Base-by-base conservation (phyloP, 1,284 basidiomycete genomes). In the Moesziomyces parantarcticus region DNA sequence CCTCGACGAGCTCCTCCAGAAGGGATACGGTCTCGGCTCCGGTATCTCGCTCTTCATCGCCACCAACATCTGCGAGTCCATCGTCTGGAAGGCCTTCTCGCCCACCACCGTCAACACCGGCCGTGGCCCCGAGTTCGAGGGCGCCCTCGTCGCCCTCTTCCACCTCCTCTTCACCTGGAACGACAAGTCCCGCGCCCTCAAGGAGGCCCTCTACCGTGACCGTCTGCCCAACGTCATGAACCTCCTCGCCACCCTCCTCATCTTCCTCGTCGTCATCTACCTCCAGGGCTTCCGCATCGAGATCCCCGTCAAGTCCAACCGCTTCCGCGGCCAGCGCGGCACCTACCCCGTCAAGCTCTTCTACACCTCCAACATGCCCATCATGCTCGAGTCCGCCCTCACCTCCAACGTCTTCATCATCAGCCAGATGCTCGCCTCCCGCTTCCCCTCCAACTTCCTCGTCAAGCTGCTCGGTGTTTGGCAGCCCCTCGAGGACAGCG, bases 321-420 rank as follows among this genome's bases (percentile, higher is more conserved):
- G 90, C 75, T 94, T 95, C 91, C 89, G 94, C 71, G 96, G 97
- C 32, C 94, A 98, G 86, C 89, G 94, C 50, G 94, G 92, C 48
- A 90, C 90, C 39, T 99, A 97, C 88, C 96, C 97, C 62, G 90
- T 99, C 87, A 99, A 98, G 87, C 89, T 99, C 46, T 99, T 99
- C 87, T 99, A 99, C 87, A 98, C 96, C 23, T 92, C 90, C 72
- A 99, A 98, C 88, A 98, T 98, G 96, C 95, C 96, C 71, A 99
- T 99, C 88, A 99, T 99, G 96, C 90, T 99, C 75, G 92, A 98
- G 86, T 91, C 89, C 25, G 95, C 96, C 13, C 88, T 98, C 64
- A 95, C 94, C 10, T 92, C 90, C 69, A 97, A 99, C 86, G 90
- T 98, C 26, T 98, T 95, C 87, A 93, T 99, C 85, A 89, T 99